phyloP scores from a whole-genome alignment of 257 asterid species.

The Euphrasia confusa region DNA sequence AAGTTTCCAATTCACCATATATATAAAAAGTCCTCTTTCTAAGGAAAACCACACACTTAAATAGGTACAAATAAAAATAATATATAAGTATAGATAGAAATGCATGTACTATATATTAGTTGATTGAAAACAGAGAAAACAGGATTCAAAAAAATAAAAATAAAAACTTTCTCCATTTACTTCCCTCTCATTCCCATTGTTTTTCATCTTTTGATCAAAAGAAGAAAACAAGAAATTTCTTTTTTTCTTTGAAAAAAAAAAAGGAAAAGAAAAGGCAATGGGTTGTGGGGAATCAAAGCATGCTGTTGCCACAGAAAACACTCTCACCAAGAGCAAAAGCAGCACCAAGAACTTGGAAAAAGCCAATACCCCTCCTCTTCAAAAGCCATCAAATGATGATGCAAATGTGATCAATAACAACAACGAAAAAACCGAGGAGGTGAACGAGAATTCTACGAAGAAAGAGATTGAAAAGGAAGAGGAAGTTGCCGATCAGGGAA shows the following conservation, averaged over 20 bases:
- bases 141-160: not conserved
- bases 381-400: slow-evolving; percentile 6
- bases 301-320: slow-evolving; percentile 58
- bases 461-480: not conserved
- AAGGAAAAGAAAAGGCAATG: not conserved
- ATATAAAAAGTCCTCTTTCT: not conserved
- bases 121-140: not conserved
- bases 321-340: slow-evolving; percentile 44
- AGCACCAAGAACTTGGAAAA: slow-evolving; percentile 23
- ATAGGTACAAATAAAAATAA: too few relatives aligned
- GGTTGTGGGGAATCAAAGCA: slow-evolving; percentile 35
- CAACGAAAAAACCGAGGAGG: slow-evolving; percentile 16
- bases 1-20: not conserved
- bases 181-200: slow-evolving; percentile 12
- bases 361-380: slow-evolving; percentile 1
- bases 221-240: not conserved
- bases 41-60: not conserved
- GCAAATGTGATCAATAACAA: not conserved
- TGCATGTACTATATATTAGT: too few relatives aligned
- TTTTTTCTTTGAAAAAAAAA: not conserved
- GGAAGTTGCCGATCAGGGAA: slow-evolving; percentile 22
- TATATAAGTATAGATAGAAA: too few relatives aligned
- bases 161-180: not conserved
- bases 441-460: not conserved
- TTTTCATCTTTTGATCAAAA: not conserved